A percentile compares a stretch with the other conserved stretches of the same genome.
phyloP scores from a whole-genome alignment of 2,329 filamentous ascomycete species.

The Scedosporium dehoogii region DNA sequence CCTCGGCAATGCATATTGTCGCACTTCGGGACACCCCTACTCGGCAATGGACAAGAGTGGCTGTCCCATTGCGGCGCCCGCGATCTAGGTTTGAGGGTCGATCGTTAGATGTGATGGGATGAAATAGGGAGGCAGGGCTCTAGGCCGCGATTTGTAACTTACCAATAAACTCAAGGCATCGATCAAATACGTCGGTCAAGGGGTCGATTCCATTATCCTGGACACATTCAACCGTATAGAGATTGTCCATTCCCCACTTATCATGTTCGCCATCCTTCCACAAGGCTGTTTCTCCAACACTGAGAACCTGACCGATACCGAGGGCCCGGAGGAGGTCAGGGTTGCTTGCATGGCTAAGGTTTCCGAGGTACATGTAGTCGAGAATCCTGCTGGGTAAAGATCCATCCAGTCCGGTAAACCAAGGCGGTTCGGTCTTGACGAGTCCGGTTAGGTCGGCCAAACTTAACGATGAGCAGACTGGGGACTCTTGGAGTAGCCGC shows the following conservation, averaged over 20 bases:
- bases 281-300: slow-evolving; percentile 78
- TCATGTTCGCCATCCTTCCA: slow-evolving; percentile 67
- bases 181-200: slow-evolving; percentile 72
- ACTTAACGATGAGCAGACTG: slow-evolving; percentile 30
- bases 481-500: slow-evolving; percentile 64
- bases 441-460: slow-evolving; percentile 42
- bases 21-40: slow-evolving; percentile 93
- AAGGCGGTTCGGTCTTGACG: slow-evolving; percentile 56
- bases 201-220: slow-evolving; percentile 97
- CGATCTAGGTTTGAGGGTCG: slow-evolving; percentile 44
- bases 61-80: slow-evolving; percentile 65
- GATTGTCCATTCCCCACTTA: slow-evolving; percentile 66
- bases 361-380: slow-evolving; percentile 93
- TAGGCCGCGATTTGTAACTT: slow-evolving; percentile 24
- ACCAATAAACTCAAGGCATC: slow-evolving; percentile 90
- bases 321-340: slow-evolving; percentile 68
- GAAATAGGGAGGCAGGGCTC: background rate
- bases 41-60: slow-evolving; percentile 90
- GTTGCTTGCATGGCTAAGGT: slow-evolving; percentile 89
- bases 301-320: slow-evolving; percentile 80
- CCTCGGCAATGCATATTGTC: slow-evolving; percentile 97
- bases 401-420: slow-evolving; percentile 78
- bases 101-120: background rate
- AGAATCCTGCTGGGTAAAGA: slow-evolving; percentile 82
- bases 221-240: slow-evolving; percentile 73